Conservation (phyloP, 2,329 filamentous ascomycete species). For the Sclerotinia glacialis region DNA sequence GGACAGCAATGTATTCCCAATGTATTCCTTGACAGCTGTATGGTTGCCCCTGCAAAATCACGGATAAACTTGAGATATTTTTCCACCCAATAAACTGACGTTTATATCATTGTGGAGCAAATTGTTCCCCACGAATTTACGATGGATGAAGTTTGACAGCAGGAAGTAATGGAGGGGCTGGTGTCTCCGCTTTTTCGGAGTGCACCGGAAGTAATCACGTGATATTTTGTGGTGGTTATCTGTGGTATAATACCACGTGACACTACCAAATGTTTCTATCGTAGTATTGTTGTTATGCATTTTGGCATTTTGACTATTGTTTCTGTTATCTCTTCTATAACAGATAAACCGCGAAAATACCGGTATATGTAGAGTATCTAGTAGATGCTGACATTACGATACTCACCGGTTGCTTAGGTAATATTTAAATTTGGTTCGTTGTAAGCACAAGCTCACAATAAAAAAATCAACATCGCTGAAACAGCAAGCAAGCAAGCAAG, state of each 20-base stretch:
- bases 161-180: conserved; percentile 7
- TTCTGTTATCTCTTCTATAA: too few species aligned
- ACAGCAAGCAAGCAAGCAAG: not conserved
- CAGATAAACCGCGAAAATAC: too few species aligned
- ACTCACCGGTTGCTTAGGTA: not conserved
- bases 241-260: too few species aligned
- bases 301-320: too few species aligned
- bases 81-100: conserved; percentile 6
- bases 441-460: not conserved
- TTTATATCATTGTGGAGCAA: not conserved
- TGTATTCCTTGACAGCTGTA: not conserved
- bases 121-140: not conserved
- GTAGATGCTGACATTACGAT: too few species aligned
- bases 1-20: not conserved
- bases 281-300: too few species aligned
- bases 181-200: conserved; percentile 5
- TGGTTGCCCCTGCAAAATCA: not conserved
- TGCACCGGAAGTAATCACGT: too few species aligned
- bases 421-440: not conserved
- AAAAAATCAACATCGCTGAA: not conserved
- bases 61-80: not conserved
- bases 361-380: too few species aligned
- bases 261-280: too few species aligned
- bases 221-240: too few species aligned
- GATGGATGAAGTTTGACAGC: not conserved